Evolutionary conservation across 1,284 basidiomycete genomes (phyloP).

Genomic region (Coniferiporia weirii): DNA sequence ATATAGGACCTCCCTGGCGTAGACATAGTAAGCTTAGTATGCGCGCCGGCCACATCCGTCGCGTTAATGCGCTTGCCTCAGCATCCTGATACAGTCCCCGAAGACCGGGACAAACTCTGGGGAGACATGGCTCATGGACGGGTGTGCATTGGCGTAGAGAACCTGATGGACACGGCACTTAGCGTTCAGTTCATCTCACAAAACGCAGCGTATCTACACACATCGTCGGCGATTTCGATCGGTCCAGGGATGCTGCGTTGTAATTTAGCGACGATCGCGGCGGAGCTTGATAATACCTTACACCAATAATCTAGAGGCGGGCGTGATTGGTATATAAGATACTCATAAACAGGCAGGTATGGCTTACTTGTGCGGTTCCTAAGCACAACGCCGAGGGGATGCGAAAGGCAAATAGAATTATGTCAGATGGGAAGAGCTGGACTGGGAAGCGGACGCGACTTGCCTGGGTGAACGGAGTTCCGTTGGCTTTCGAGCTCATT

Average conservation of each 20-base stretch:
- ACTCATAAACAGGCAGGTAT: background rate
- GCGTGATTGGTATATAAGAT: background rate
- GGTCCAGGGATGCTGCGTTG: conserved; percentile 69
- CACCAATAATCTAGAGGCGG: conserved; percentile 52
- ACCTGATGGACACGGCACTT: conserved; percentile 33
- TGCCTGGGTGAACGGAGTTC: conserved; percentile 32
- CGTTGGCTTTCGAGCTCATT: conserved; percentile 23
- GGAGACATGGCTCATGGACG: conserved; percentile 87
- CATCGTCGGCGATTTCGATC: conserved; percentile 79
- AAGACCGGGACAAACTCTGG: conserved; percentile 88
- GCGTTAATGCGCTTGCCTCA: conserved; percentile 41
- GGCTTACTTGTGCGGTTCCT: conserved; percentile 66
- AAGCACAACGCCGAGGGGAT: background rate
- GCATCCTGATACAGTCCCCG: conserved; percentile 87
- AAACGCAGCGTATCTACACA: conserved; percentile 26
- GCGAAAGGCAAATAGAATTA: background rate
- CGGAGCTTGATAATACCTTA: conserved; percentile 32
- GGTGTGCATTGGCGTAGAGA: conserved; percentile 80
- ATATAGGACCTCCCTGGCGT: conserved; percentile 64
- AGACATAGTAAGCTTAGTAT: background rate
- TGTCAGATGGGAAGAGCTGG: background rate
- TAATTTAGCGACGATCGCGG: background rate
- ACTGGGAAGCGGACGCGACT: conserved; percentile 11
- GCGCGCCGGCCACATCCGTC: background rate
- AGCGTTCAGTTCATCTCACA: background rate